Percentiles rank a stretch among this genome's conserved stretches.
Conservation (phyloP, 169 alveolate genomes). For the Babesia sp. region DNA sequence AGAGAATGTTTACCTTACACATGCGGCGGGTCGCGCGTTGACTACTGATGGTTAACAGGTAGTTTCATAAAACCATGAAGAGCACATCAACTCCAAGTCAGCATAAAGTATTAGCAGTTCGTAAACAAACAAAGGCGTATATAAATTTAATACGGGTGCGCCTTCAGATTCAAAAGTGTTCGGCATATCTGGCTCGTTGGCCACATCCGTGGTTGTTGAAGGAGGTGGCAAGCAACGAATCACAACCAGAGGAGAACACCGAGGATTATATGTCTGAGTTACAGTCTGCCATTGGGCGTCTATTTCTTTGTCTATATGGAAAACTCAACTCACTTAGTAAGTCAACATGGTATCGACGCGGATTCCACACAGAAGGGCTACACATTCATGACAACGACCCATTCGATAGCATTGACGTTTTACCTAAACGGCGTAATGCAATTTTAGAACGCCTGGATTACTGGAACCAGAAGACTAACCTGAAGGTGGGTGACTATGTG, state of each 20-base stretch:
- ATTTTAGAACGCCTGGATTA: slow-evolving; percentile 46
- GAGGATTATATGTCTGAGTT: slow-evolving; percentile 7
- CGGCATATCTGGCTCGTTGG: slow-evolving; percentile 39
- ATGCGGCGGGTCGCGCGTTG: slow-evolving; percentile 27
- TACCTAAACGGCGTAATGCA: slow-evolving; percentile 31
- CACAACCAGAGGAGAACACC: neutral
- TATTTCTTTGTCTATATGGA: slow-evolving; percentile 7
- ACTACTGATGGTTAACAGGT: neutral
- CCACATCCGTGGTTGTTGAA: slow-evolving; percentile 59
- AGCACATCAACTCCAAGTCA: slow-evolving; percentile 1
- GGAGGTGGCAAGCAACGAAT: neutral
- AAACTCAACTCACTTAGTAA: slow-evolving; percentile 33
- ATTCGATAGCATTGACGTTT: slow-evolving; percentile 21
- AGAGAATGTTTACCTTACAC: slow-evolving; percentile 15
- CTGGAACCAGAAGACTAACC: slow-evolving; percentile 56
- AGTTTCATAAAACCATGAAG: slow-evolving; percentile 32
- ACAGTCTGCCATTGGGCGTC: slow-evolving; percentile 2
- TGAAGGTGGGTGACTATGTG: slow-evolving; percentile 28
- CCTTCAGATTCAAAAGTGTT: slow-evolving; percentile 42
- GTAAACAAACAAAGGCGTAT: slow-evolving; percentile 44
- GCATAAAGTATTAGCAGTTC: slow-evolving; percentile 22
- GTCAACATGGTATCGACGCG: neutral
- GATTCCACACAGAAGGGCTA: slow-evolving; percentile 13
- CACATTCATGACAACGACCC: slow-evolving; percentile 12
- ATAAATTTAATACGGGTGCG: slow-evolving; percentile 38